Percentiles rank a stretch among this genome's conserved stretches.
phyloP scores from a whole-genome alignment of 1,284 basidiomycete genomes.

The Singerocomus inundabilis region DNA sequence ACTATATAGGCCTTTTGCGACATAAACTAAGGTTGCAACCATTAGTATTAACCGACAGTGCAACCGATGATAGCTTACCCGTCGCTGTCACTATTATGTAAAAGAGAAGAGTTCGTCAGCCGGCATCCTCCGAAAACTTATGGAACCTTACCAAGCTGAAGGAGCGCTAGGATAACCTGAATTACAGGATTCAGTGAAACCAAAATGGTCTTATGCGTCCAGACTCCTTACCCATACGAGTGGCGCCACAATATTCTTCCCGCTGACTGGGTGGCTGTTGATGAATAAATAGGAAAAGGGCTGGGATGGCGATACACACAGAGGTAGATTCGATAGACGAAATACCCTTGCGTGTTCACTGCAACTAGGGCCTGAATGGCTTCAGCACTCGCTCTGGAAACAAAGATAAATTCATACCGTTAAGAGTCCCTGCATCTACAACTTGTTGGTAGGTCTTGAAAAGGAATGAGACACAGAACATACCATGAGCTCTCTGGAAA shows the following conservation, averaged over 20 bases:
- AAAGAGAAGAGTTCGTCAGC: too few species aligned
- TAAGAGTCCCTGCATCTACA: neutral
- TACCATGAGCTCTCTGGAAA: slow-evolving; percentile 1
- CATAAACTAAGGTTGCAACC: neutral
- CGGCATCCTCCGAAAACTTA: too few species aligned
- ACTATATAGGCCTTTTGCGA: neutral
- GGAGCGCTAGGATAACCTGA: slow-evolving; percentile 1
- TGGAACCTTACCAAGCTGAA: slow-evolving; percentile 4
- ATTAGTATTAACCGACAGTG: too few species aligned
- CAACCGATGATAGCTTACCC: too few species aligned
- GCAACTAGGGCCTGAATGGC: slow-evolving; percentile 1
- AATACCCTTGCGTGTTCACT: slow-evolving; percentile 6
- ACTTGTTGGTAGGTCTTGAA: neutral
- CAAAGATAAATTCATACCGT: neutral
- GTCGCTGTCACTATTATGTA: too few species aligned
- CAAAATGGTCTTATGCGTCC: neutral
- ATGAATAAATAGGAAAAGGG: neutral
- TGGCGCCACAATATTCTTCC: neutral
- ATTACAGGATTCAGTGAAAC: neutral
- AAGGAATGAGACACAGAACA: neutral
- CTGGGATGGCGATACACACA: neutral
- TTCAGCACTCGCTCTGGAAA: neutral
- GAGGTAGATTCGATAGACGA: neutral
- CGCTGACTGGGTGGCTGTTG: neutral
- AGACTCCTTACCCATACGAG: slow-evolving; percentile 1